Evolutionary conservation across 1,139 yeast species (phyloP).

Genomic region (Arxiozyma bovina): DNA sequence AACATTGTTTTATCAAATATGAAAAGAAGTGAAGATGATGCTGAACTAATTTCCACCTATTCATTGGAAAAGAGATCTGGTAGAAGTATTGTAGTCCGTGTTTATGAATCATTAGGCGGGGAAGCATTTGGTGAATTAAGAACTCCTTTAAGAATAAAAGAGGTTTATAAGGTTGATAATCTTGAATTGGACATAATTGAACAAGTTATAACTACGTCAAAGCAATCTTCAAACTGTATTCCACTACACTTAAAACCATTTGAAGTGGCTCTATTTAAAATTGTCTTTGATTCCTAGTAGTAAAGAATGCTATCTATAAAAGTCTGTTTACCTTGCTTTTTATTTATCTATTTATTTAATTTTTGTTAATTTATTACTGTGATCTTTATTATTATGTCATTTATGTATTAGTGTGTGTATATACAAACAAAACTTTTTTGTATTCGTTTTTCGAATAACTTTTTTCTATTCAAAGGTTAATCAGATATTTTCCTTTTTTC

Average conservation of each 20-base stretch:
- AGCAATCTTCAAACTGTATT: constrained; percentile 32
- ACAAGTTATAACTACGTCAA: constrained; percentile 28
- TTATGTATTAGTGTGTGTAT: not conserved
- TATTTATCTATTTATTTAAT: constrained; percentile 19
- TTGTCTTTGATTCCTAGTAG: not conserved
- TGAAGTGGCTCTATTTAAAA: constrained; percentile 48
- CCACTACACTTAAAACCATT: constrained; percentile 54
- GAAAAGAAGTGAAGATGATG: constrained; percentile 84
- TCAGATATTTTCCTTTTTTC: too few relatives aligned
- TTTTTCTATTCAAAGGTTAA: not conserved
- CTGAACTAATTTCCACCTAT: constrained; percentile 36
- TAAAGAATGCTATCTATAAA: not conserved
- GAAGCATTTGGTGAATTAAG: constrained; percentile 44
- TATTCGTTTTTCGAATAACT: too few relatives aligned
- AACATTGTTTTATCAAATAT: constrained; percentile 66
- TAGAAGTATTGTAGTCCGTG: constrained; percentile 57
- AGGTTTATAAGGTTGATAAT: constrained; percentile 54
- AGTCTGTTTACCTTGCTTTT: constrained; percentile 40
- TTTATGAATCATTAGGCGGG: constrained; percentile 86
- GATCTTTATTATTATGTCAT: not conserved
- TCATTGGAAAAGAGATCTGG: constrained; percentile 23
- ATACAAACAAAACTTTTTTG: not conserved
- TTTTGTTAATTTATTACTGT: too few relatives aligned
- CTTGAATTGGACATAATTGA: constrained; percentile 50
- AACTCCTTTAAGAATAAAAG: constrained; percentile 37